phyloP scores from a whole-genome alignment of 176 grass and related monocot species.

The Coix lacrymajobi region DNA sequence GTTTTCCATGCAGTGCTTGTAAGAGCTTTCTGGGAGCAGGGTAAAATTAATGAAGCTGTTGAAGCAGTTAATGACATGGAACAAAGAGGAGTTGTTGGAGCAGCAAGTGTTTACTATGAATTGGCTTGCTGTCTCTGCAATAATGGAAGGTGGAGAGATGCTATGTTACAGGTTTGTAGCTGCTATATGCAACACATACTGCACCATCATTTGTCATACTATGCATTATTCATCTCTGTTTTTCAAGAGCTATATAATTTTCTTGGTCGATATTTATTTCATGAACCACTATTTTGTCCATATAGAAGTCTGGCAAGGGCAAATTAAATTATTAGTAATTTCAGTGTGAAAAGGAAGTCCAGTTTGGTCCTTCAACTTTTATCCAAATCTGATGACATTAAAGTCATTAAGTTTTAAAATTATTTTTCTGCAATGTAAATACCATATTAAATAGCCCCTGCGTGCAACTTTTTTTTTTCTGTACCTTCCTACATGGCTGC shows the following conservation, averaged over 20 bases:
- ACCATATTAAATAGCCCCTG: neutral
- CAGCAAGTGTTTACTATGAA: slow-evolving; percentile 87
- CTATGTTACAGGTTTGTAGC: slow-evolving; percentile 66
- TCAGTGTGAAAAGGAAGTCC: neutral
- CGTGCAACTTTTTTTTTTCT: neutral
- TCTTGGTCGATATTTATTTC: neutral
- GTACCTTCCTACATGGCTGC: neutral
- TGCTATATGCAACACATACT: neutral
- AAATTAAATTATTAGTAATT: neutral
- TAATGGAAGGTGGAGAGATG: slow-evolving; percentile 91
- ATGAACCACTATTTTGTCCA: neutral
- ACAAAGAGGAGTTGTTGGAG: slow-evolving; percentile 79
- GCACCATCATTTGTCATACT: neutral
- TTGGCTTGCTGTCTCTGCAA: slow-evolving; percentile 84
- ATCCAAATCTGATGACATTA: neutral
- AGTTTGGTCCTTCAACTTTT: neutral
- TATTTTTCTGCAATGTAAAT: neutral
- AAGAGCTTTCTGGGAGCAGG: slow-evolving; percentile 83
- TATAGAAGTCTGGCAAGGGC: neutral
- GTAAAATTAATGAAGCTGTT: slow-evolving; percentile 73
- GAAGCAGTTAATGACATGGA: slow-evolving; percentile 82
- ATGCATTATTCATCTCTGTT: neutral
- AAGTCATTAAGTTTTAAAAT: neutral
- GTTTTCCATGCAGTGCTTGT: slow-evolving; percentile 64
- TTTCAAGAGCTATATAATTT: neutral